Evolutionary conservation across 257 asterid genomes (phyloP).

Genomic region (Linaria vulgaris): DNA sequence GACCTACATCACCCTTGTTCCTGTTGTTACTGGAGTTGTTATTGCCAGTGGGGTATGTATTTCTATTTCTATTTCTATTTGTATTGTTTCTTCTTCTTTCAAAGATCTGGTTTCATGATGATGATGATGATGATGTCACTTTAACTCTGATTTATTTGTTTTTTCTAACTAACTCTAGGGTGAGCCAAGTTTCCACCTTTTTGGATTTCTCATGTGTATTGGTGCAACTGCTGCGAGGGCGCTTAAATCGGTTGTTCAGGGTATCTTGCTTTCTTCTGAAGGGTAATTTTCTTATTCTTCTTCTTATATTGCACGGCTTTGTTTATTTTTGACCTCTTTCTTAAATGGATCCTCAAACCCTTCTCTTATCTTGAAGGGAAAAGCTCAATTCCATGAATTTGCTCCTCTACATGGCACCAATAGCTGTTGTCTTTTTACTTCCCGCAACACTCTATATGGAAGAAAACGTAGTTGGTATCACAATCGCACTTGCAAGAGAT

Average conservation of each 20-base stretch:
- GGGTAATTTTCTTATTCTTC: constrained; percentile 37
- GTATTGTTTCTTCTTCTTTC: not conserved
- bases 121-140: not conserved
- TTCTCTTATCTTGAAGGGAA: constrained; percentile 39
- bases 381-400: constrained; percentile 67
- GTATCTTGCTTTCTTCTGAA: constrained; percentile 64
- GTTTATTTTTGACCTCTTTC: not conserved
- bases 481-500: constrained; percentile 54
- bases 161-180: constrained; percentile 42
- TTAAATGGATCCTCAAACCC: constrained; percentile 30
- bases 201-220: constrained; percentile 58
- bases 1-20: constrained; percentile 67
- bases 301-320: constrained; percentile 12
- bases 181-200: constrained; percentile 65
- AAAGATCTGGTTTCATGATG: not conserved
- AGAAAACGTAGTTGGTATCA: constrained; percentile 61
- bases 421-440: constrained; percentile 58
- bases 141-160: not conserved
- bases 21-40: constrained; percentile 75
- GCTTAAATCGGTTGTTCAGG: constrained; percentile 63
- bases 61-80: not conserved
- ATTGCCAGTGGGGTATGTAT: constrained; percentile 81
- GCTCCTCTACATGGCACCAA: constrained; percentile 65
- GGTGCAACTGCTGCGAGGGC: constrained; percentile 73
- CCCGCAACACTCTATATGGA: constrained; percentile 62